Conservation (phyloP, 2,329 filamentous ascomycete genomes). For the Elsinoe batatas region DNA sequence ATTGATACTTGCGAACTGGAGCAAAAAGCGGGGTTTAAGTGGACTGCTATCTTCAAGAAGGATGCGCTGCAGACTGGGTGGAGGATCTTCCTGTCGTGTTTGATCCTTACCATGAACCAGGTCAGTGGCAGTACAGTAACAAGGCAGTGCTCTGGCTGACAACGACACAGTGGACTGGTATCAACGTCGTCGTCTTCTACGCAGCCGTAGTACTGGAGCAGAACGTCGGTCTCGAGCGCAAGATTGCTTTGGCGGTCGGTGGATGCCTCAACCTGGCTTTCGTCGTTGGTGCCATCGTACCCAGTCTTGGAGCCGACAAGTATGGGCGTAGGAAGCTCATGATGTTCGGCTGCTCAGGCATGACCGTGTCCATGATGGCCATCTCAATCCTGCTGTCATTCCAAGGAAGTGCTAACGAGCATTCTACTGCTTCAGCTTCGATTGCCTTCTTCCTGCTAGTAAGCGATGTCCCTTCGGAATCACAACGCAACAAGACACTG, state of each 20-base stretch:
- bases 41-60: constrained; percentile 26
- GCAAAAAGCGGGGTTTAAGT: constrained; percentile 24
- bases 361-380: constrained; percentile 29
- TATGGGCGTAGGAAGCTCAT: constrained; percentile 25
- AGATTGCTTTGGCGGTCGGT: constrained; percentile 35
- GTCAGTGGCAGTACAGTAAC: constrained; percentile 18
- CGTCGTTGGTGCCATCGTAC: constrained; percentile 32
- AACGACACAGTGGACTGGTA: constrained; percentile 19
- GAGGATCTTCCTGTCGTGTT: constrained; percentile 29
- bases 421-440: constrained; percentile 33
- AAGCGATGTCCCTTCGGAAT: too few species aligned
- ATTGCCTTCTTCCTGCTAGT: constrained; percentile 40
- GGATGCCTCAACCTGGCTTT: constrained; percentile 31
- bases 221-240: constrained; percentile 35
- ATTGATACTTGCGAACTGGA: constrained; percentile 28
- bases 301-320: constrained; percentile 34
- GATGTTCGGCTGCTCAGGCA: constrained; percentile 19
- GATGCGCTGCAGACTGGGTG: constrained; percentile 29
- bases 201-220: constrained; percentile 33
- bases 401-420: constrained; percentile 27
- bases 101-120: constrained; percentile 31
- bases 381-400: constrained; percentile 32
- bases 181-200: constrained; percentile 32
- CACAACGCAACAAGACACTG: too few species aligned
- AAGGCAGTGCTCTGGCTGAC: background rate